Conservation (phyloP, 371 early-diverging fungal genomes). For the Mortierella sp. region DNA sequence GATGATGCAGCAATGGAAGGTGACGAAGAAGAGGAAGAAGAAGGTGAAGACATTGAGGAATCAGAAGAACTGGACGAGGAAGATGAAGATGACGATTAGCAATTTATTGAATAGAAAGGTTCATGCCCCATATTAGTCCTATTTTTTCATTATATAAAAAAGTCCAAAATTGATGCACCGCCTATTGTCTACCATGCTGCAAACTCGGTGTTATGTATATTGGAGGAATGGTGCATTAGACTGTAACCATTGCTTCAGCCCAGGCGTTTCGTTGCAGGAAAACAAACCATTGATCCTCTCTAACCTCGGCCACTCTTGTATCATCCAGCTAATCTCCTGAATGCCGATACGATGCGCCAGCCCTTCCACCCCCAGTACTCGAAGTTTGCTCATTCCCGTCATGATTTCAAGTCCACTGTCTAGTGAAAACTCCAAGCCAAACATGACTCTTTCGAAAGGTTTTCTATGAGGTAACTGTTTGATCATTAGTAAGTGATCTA, state of each 20-base stretch:
- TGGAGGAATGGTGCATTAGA: background rate
- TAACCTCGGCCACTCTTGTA: background rate
- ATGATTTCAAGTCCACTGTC: background rate
- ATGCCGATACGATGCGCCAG: background rate
- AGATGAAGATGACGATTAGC: background rate
- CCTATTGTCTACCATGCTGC: background rate
- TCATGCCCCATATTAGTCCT: no score
- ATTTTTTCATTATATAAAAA: no score
- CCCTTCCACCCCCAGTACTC: background rate
- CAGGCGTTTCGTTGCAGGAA: background rate
- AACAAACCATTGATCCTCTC: conserved; percentile 2
- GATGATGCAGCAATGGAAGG: conserved; percentile 9
- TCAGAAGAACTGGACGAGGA: background rate
- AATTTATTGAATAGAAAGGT: no score
- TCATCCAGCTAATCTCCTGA: background rate
- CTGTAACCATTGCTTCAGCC: background rate
- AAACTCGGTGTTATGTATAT: no score
- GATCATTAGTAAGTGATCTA: background rate
- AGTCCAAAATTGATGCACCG: no score
- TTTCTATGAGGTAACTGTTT: background rate
- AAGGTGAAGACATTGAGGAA: conserved; percentile 2
- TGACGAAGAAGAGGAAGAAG: conserved; percentile 2
- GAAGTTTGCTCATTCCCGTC: background rate
- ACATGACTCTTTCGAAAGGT: background rate
- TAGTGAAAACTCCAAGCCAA: background rate